Percentiles rank a stretch among this genome's conserved stretches.
These are phyloP conservation scores for Cystobasidiopsis lactophilus DNA, from an alignment of 768 basidiomycete genomes.

Conservation along the genomic window DNA sequence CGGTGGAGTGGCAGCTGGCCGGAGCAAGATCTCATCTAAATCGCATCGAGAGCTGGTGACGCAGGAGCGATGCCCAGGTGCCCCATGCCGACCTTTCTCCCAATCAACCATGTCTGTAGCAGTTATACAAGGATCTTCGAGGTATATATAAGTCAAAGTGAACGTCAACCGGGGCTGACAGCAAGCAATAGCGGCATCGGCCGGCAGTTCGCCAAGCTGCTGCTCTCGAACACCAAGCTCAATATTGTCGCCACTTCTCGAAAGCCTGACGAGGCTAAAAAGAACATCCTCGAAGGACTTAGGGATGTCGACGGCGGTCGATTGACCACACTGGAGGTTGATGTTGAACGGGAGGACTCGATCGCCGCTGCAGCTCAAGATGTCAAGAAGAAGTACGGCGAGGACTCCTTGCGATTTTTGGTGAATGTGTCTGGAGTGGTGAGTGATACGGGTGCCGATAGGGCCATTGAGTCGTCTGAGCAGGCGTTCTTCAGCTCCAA, in stretches of 20 bases:
- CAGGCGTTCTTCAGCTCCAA: neutral
- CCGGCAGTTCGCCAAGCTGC: neutral
- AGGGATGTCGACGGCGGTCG: neutral
- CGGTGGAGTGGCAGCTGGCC: no score
- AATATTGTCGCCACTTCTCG: neutral
- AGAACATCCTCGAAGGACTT: neutral
- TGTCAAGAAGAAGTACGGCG: neutral
- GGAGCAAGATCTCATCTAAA: no score
- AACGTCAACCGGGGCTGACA: neutral
- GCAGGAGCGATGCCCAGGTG: no score
- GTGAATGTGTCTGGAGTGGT: neutral
- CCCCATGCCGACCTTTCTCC: no score
- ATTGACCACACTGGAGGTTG: neutral
- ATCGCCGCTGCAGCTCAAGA: neutral
- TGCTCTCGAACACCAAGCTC: neutral
- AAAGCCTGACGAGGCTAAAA: neutral
- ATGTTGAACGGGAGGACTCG: neutral
- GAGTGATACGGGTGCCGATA: neutral
- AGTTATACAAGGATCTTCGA: slow-evolving; percentile 1
- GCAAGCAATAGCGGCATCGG: neutral
- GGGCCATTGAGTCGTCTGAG: neutral
- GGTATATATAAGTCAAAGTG: neutral
- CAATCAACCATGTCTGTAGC: neutral
- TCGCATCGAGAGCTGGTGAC: no score
- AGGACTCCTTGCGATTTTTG: neutral